phyloP scores from a whole-genome alignment of 345 rosid genomes.

The Raphanus sativus region DNA sequence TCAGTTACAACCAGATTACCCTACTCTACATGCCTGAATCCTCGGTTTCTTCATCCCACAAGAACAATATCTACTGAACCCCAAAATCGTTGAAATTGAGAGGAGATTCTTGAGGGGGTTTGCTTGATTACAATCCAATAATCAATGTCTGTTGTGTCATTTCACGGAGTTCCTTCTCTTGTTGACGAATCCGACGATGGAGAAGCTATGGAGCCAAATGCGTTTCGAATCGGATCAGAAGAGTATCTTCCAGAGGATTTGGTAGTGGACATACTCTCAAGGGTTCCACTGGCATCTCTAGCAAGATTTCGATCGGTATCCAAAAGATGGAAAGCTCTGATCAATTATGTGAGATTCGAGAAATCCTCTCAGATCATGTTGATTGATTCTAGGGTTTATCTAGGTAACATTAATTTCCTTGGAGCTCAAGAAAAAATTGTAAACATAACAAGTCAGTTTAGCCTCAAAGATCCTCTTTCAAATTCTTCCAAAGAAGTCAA shows the following conservation, averaged over 20 bases:
- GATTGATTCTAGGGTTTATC: neutral
- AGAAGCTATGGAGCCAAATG: neutral
- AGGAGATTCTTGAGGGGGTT: neutral
- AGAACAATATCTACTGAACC: neutral
- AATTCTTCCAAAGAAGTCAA: neutral
- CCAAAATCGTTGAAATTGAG: neutral
- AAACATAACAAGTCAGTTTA: neutral
- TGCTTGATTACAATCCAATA: neutral
- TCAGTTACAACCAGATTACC: neutral
- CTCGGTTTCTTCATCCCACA: neutral
- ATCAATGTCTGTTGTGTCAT: neutral
- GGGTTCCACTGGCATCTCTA: neutral
- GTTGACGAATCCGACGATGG: neutral
- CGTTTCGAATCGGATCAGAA: neutral
- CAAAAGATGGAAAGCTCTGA: neutral
- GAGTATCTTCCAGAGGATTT: neutral
- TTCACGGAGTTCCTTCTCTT: neutral
- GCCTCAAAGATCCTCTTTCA: neutral
- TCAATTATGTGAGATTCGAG: neutral
- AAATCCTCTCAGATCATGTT: neutral
- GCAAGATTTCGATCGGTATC: neutral
- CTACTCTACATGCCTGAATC: neutral
- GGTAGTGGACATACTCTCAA: neutral
- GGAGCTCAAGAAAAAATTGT: neutral
- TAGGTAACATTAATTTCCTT: neutral